phyloP scores from a whole-genome alignment of 2,329 filamentous ascomycete species.

The Alternaria viburni region DNA sequence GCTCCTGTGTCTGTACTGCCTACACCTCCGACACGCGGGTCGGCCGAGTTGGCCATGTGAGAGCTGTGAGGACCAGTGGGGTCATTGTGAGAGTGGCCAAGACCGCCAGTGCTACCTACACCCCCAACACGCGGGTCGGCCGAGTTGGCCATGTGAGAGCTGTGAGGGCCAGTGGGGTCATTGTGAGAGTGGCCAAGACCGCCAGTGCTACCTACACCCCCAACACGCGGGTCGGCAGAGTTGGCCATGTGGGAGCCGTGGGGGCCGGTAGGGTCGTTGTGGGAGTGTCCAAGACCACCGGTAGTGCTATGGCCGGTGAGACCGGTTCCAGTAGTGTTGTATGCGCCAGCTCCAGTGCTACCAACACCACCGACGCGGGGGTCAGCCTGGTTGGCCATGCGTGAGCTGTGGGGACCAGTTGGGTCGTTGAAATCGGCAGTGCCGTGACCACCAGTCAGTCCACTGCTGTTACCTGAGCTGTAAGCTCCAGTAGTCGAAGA shows the following conservation, averaged over 20 bases:
- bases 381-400: slow-evolving; percentile 33
- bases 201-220: background rate
- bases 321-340: background rate
- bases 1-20: slow-evolving; percentile 17
- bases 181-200: background rate
- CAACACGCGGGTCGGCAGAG: slow-evolving; percentile 39
- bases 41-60: slow-evolving; percentile 33
- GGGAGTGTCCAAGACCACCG: background rate
- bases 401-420: slow-evolving; percentile 43
- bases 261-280: slow-evolving; percentile 42
- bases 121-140: slow-evolving; percentile 33
- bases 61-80: slow-evolving; percentile 5
- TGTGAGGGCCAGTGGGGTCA: slow-evolving; percentile 5
- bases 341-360: background rate
- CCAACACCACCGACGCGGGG: slow-evolving; percentile 27
- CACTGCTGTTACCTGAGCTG: slow-evolving; percentile 12
- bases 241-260: slow-evolving; percentile 28
- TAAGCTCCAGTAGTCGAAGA: slow-evolving; percentile 14
- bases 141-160: slow-evolving; percentile 30
- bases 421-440: slow-evolving; percentile 33
- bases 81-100: background rate
- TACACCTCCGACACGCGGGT: slow-evolving; percentile 36
- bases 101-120: background rate
- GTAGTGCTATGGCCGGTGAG: background rate
- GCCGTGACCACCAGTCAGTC: background rate